Base-by-base conservation (phyloP, 805 yeast species). In the Priceomyces medius region DNA sequence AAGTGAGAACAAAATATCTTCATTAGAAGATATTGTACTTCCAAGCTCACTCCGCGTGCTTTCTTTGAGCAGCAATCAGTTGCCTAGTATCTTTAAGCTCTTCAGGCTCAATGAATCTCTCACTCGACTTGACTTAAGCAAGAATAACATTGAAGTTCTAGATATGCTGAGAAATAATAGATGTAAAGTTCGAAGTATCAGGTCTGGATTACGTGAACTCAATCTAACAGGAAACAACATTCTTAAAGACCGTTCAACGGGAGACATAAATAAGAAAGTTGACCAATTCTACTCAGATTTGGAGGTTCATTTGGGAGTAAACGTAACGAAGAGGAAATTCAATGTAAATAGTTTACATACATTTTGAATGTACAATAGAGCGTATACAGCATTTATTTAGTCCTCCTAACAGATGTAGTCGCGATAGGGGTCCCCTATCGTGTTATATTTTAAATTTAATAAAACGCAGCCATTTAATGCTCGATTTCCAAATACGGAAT, bases 331-430 rank as follows among this genome's bases (percentile, higher is more conserved):
- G 24, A 42, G 54, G 20, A 60, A 59, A 41, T 55, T 51, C 35
- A 58, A 59, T 44, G 50, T 63, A 6, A 63, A 61, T 43, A 51
- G 59, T 40, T 43, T 52, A 38, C 67, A 62, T 45, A 41, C 58
- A 58, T 45, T 40, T 16, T 32, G 23, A 20, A n/a, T 26, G 29
- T n/a, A n/a, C n/a, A n/a, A n/a, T n/a, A n/a, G n/a, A n/a, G n/a
- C n/a, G n/a, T n/a, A n/a, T n/a, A n/a, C n/a, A n/a, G n/a, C n/a
- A n/a, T n/a, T n/a, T n/a, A n/a, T n/a, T n/a, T n/a, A n/a, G n/a
- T n/a, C n/a, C n/a, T n/a, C n/a, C n/a, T n/a, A n/a, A n/a, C n/a
- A n/a, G n/a, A n/a, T n/a, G n/a, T n/a, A n/a, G n/a, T n/a, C n/a
- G n/a, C n/a, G n/a, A n/a, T n/a, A n/a, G n/a, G n/a, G n/a, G n/a